phyloP scores from a whole-genome alignment of 805 yeast genomes.

The Kuraishia borneana region DNA sequence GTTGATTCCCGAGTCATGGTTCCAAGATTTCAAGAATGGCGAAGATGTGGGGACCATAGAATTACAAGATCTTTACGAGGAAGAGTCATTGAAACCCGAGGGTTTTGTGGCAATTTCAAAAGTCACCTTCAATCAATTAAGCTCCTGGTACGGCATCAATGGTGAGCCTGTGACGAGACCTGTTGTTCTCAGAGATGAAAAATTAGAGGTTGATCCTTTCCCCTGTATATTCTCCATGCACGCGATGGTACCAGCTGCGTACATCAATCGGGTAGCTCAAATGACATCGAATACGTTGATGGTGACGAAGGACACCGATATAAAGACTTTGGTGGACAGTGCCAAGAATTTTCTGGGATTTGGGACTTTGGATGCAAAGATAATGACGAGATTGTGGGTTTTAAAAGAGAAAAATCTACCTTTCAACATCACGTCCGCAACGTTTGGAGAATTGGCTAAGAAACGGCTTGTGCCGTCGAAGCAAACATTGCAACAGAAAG shows the following conservation, averaged over 20 bases:
- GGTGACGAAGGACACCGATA: slow-evolving; percentile 20
- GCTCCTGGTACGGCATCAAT: slow-evolving; percentile 42
- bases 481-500: not conserved
- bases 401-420: not conserved
- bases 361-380: not conserved
- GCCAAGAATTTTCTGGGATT: not conserved
- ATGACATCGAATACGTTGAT: slow-evolving; percentile 23
- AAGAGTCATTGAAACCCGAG: too few species aligned
- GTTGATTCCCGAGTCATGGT: not conserved
- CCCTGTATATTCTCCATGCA: slow-evolving; percentile 17
- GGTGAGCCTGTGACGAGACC: slow-evolving; percentile 26
- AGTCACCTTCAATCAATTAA: slow-evolving; percentile 15
- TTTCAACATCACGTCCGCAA: slow-evolving; percentile 2
- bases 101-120: not conserved
- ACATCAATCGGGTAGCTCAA: slow-evolving; percentile 13
- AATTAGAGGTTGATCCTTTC: slow-evolving; percentile 11
- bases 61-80: too few species aligned
- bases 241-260: slow-evolving; percentile 12
- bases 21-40: not conserved
- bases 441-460: not conserved
- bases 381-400: slow-evolving; percentile 1
- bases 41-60: not conserved
- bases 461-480: slow-evolving; percentile 1
- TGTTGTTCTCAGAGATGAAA: slow-evolving; percentile 13
- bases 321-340: slow-evolving; percentile 14